Evolutionary conservation across 352 stramenopile species (phyloP), one percentile per base, ranked within the genome.

Genomic region (Globisporangium abappressorium): DNA sequence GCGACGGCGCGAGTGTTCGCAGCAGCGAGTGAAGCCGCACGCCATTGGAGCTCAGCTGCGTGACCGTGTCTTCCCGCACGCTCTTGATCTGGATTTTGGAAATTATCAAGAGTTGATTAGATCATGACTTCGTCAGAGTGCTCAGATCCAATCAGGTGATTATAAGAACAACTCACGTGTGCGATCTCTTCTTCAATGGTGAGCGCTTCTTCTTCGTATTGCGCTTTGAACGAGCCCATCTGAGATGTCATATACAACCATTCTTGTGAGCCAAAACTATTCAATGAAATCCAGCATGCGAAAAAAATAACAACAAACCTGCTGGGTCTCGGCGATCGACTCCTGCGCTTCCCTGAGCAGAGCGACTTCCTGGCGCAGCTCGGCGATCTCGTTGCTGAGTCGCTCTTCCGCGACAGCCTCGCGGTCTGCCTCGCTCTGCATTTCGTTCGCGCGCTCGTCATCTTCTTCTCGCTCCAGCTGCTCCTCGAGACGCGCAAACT

Each of bases 1-100:
- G 70, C 49, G 74, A 78, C 11, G 80, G 78, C 28, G 85, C 85
- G 33, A 93, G 73, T 33, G 80, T 89, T 4, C 82, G 81, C 28
- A 93, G 62, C 33, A 93, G 72, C n/a, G 85, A 86, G 36, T 89
- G 81, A 22, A 91, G 71, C 20, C 81, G 79, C 63, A 81, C 73
- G 46, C 75, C 57, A 28, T 84, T 87, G 11, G 85, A 81, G 47
- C 72, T 77, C 24, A 90, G 70, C 70, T 93, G 81, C n/a, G 81
- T 77, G 11, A 74, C 69, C 9, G 85, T 71, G 6, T 90, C 78
- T 64, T 87, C 75, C 22, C 71, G 57, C 53, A 86, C 74, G 26
- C 72, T 77, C 64, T 82, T 73, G 12, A 90, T 69, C 80, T 92
- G 57, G 7, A 64, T 9, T 58, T 59, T 59, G 6, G 0, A 26